Base-by-base conservation (phyloP, 768 basidiomycete species). In the Termitomyces titanicus region DNA sequence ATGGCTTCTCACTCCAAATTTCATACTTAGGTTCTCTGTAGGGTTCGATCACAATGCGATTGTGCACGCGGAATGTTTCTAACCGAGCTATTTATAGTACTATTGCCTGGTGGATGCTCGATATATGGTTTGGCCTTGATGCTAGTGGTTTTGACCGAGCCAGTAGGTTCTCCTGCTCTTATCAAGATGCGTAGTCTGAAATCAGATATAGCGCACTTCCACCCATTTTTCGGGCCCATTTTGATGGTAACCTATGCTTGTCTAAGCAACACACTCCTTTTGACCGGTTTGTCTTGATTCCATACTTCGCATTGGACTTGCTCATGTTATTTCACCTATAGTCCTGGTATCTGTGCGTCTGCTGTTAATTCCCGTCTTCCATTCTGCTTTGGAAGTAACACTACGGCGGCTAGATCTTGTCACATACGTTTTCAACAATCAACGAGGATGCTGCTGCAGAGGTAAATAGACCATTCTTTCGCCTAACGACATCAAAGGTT, bases 61-160 rank as follows among this genome's bases (percentile, higher is more conserved):
- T 39, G n/a, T 33, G 9, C 2, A 27, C 25, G 18, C n/a, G 20
- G 22, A 35, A 2, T 10, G 20, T 44, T 35, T 27, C 35, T 35
- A 12, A 52, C 42, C 1, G 35, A 3, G 35, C 20, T 17, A 37
- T 20, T 50, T 18, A 43, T 35, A 70, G 70, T 7, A 61, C 62
- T n/a, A 92, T 95, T 51, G 85, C 88, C 0, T 97, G 93, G 94
- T 96, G 93, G 92, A 91, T 97, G 85, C 78, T 95, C 22, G 91
- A 95, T 65, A 69, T 94, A 10, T 92, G 84, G 82, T 98, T 98
- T 64, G 96, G 96, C n/a, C 79, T 98, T 6, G 96, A 98, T 70
- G 92, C 94, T 0, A 84, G 78, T 45, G 95, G 95, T 4, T 97
- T 98, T 63, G 83, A 91, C 60, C 77, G 76, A 64, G 83, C 94